Conservation (phyloP, 768 basidiomycete genomes). For the Tremella yokohamensis region DNA sequence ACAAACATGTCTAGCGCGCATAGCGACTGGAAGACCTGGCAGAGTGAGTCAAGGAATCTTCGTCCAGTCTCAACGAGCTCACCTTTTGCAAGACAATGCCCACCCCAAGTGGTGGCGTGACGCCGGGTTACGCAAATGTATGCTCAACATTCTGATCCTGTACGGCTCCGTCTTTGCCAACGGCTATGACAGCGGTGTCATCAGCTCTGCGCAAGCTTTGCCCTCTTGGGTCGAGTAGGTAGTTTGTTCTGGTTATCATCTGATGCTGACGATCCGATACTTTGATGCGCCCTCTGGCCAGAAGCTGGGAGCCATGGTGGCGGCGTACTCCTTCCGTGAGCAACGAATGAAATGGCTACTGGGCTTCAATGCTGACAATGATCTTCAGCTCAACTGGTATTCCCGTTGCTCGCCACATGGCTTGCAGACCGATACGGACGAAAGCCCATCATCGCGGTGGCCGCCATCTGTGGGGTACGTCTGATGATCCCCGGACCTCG, state of each 20-base stretch:
- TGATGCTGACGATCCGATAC: slow-evolving; percentile 13
- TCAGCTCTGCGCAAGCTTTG: background rate
- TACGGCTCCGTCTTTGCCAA: slow-evolving; percentile 15
- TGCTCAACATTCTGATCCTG: slow-evolving; percentile 9
- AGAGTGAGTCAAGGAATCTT: background rate
- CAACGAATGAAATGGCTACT: background rate
- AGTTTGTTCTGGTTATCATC: background rate
- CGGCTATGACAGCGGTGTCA: background rate
- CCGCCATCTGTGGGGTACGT: slow-evolving; percentile 1
- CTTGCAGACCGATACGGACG: background rate
- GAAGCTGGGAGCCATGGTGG: slow-evolving; percentile 29
- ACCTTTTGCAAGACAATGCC: slow-evolving; percentile 14
- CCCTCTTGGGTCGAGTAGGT: slow-evolving; percentile 2
- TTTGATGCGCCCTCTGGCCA: slow-evolving; percentile 31
- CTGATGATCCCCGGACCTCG: background rate
- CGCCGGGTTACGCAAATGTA: slow-evolving; percentile 13
- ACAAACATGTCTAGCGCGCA: slow-evolving; percentile 3
- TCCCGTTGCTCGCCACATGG: background rate
- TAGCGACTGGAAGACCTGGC: slow-evolving; percentile 10
- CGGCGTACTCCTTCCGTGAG: slow-evolving; percentile 25
- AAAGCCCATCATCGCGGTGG: background rate
- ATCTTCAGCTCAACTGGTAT: background rate
- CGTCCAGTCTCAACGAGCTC: background rate
- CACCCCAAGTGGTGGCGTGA: slow-evolving; percentile 19
- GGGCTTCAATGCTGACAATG: background rate